Base-by-base conservation (phyloP, 352 stramenopile species). In the Globisporangium camurandrum region DNA sequence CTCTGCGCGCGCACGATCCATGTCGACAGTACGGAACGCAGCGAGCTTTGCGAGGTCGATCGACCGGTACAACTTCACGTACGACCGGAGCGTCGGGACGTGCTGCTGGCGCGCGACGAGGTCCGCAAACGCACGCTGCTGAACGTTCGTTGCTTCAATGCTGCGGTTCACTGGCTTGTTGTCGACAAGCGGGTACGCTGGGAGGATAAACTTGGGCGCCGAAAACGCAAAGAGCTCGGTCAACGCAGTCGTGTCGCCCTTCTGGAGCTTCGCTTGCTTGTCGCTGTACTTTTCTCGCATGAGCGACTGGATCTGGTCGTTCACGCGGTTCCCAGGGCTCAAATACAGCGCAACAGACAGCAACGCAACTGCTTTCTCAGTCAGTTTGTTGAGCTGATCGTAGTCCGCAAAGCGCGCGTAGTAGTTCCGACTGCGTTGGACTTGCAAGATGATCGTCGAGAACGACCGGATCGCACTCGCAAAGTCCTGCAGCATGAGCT, bases 401-500 rank as follows among this genome's bases (percentile, higher is more conserved):
- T 93, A 97, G 67, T 93, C 80, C 16, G 80, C 83, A 51, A 94
- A 96, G 51, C 84, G 84, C 50, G 88, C 82, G 65, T 97, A 88
- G 68, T 96, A 96, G 59, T 84, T 94, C 47, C 78, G 80, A 62
- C 75, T 91, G 64, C 84, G 80, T 64, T 95, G 85, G 53, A 95
- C 76, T 58, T 96, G 78, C 40, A 94, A 55, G 46, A 96, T 86
- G 67, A 94, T 88, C 28, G 82, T 92, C 67, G 80, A 88, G 65
- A 94, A 92, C 41, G 83, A 92, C 46, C 76, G 80, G 47, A 91
- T 87, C 14, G 95, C 87, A 45, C 96, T 90, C 44, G 93, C 86
- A 77, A 98, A 98, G 52, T 97, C 87, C 63, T 96, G 81, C 41
- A 98, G 75, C 95, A 99, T 98, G 59, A 99, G 77, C 72, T 98